Percentiles rank a stretch among this genome's conserved stretches.
These are phyloP conservation scores for Eucalyptus decipiens DNA, from an alignment of 345 rosid species.

Conservation along the genomic window DNA sequence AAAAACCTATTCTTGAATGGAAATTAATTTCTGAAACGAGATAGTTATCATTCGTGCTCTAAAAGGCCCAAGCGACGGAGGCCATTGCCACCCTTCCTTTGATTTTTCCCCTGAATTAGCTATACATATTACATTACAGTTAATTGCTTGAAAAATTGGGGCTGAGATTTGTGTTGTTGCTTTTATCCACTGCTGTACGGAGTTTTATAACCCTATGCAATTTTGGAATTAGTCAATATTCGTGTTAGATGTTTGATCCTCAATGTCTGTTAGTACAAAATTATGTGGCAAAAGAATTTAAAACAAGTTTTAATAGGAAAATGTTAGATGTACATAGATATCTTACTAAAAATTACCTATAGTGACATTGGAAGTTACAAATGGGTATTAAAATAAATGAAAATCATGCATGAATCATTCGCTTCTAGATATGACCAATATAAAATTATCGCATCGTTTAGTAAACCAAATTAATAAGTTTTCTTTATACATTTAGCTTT, in stretches of 20 bases:
- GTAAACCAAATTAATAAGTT: neutral
- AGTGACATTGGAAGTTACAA: neutral
- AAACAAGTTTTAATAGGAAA: neutral
- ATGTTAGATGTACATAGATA: neutral
- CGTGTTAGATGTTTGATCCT: neutral
- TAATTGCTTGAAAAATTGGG: neutral
- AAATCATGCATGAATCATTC: neutral
- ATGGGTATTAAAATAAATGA: neutral
- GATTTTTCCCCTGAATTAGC: neutral
- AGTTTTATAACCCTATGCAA: neutral
- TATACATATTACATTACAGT: neutral
- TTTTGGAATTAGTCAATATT: neutral
- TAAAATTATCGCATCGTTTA: neutral
- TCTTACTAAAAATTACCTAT: neutral
- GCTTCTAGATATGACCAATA: neutral
- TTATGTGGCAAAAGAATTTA: neutral
- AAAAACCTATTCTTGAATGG: no score
- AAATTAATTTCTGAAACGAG: no score
- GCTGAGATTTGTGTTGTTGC: neutral
- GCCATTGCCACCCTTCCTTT: neutral
- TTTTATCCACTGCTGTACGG: neutral
- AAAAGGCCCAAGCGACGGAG: neutral
- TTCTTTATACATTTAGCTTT: neutral
- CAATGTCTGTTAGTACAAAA: neutral
- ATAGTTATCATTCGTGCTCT: no score